These are phyloP conservation scores for Xerocomellus amylosporus DNA, from an alignment of 768 basidiomycete genomes.

Conservation along the genomic window DNA sequence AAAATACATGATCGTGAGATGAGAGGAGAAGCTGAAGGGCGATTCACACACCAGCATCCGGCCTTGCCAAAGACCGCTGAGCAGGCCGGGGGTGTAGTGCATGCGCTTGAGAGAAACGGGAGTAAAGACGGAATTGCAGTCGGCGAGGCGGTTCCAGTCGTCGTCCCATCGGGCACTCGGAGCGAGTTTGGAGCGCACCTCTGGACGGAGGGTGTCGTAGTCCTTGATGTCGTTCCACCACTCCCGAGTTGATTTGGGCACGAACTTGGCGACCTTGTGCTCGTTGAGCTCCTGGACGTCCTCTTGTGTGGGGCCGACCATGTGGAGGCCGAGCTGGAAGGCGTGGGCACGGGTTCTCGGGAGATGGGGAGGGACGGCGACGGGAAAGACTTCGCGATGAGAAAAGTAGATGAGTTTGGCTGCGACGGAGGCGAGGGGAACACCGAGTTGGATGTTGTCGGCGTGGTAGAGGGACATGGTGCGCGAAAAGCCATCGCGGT, in stretches of 20 bases:
- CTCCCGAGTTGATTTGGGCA: conserved; percentile 12
- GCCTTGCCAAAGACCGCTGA: conserved; percentile 63
- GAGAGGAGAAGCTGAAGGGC: background rate
- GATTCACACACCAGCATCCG: conserved; percentile 52
- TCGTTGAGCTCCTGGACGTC: conserved; percentile 61
- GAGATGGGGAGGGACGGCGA: conserved; percentile 41
- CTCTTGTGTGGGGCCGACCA: conserved; percentile 48
- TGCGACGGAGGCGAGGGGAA: conserved; percentile 51
- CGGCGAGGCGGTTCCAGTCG: conserved; percentile 54
- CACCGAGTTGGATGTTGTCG: conserved; percentile 23
- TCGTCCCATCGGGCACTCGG: conserved; percentile 51
- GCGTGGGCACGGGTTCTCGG: conserved; percentile 33
- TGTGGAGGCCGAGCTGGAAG: conserved; percentile 20
- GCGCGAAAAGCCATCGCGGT: conserved; percentile 37
- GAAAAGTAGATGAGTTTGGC: conserved; percentile 65
- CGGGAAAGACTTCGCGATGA: conserved; percentile 48
- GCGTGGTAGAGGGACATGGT: conserved; percentile 30
- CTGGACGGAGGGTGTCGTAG: conserved; percentile 22
- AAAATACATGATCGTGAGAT: background rate
- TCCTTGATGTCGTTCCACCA: conserved; percentile 22
- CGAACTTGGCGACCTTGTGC: conserved; percentile 36
- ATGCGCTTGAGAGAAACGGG: conserved; percentile 28
- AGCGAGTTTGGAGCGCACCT: conserved; percentile 25
- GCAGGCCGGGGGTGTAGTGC: conserved; percentile 48
- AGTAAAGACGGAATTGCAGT: conserved; percentile 42